Evolutionary conservation across 441 rosid species (phyloP).

Genomic region (Daphne laureola): DNA sequence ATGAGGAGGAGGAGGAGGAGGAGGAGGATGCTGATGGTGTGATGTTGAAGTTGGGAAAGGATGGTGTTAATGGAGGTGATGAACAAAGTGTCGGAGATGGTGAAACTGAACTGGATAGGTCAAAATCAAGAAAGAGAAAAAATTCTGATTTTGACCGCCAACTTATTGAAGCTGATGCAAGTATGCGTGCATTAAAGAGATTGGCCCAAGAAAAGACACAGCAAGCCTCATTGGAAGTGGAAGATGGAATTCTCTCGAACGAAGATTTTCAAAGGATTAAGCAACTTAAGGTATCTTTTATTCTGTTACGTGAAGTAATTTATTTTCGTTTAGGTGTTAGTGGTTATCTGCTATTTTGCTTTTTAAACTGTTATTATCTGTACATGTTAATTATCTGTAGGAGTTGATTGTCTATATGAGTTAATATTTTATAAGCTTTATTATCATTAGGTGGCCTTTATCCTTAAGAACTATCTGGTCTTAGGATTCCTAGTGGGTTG

Average conservation of each 20-base stretch:
- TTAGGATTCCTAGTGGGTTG: too few species aligned
- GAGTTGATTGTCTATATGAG: too few species aligned
- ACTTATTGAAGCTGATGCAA: conserved; percentile 66
- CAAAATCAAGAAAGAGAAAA: conserved; percentile 59
- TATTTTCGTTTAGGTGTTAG: too few species aligned
- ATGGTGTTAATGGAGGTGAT: conserved; percentile 15
- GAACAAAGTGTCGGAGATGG: conserved; percentile 11
- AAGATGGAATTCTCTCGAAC: conserved; percentile 87
- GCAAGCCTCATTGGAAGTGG: conserved; percentile 22
- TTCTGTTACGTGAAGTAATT: not conserved
- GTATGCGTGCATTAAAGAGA: conserved; percentile 81
- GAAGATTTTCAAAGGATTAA: conserved; percentile 86
- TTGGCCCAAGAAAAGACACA: conserved; percentile 52
- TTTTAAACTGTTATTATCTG: too few species aligned
- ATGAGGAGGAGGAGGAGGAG: conserved; percentile 12
- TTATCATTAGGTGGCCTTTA: too few species aligned
- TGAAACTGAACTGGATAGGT: conserved; percentile 17
- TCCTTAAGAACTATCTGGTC: too few species aligned
- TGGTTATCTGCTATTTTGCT: too few species aligned
- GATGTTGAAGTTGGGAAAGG: conserved; percentile 29
- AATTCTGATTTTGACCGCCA: conserved; percentile 54
- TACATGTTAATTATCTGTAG: too few species aligned
- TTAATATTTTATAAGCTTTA: too few species aligned
- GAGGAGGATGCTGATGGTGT: conserved; percentile 23
- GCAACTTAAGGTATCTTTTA: conserved; percentile 55